Percentiles rank a stretch among this genome's conserved stretches.
These are phyloP conservation scores for Acacia pycnantha DNA, from an alignment of 331 rosid species.

Conservation along the genomic window DNA sequence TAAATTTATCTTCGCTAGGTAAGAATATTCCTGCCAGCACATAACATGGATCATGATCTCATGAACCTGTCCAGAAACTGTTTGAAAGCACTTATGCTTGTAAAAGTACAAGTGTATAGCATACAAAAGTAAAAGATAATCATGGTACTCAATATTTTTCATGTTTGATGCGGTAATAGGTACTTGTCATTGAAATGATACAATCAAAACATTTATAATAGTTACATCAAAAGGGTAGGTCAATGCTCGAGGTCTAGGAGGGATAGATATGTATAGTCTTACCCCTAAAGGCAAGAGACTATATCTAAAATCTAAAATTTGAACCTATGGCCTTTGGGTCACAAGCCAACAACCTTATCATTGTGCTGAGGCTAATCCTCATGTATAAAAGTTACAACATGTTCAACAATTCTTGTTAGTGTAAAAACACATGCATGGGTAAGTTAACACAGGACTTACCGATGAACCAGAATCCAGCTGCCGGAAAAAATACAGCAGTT, in stretches of 20 bases:
- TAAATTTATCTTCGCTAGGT: constrained; percentile 56
- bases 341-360: no score
- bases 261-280: no score
- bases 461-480: constrained; percentile 68
- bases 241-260: no score
- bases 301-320: no score
- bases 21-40: constrained; percentile 58
- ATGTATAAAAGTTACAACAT: background rate
- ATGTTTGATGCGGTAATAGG: background rate
- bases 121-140: background rate
- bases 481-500: constrained; percentile 60
- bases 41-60: constrained; percentile 7
- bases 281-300: no score
- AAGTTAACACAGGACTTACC: constrained; percentile 42
- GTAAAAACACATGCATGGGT: background rate
- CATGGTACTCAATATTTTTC: background rate
- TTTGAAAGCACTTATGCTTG: background rate
- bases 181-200: background rate
- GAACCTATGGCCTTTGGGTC: no score
- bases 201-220: background rate
- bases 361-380: no score
- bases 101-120: background rate
- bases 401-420: background rate
- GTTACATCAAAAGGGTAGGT: no score
- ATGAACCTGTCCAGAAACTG: background rate